Conservation (phyloP, 106 monocot genomes). For the Dendrobium officinale region DNA sequence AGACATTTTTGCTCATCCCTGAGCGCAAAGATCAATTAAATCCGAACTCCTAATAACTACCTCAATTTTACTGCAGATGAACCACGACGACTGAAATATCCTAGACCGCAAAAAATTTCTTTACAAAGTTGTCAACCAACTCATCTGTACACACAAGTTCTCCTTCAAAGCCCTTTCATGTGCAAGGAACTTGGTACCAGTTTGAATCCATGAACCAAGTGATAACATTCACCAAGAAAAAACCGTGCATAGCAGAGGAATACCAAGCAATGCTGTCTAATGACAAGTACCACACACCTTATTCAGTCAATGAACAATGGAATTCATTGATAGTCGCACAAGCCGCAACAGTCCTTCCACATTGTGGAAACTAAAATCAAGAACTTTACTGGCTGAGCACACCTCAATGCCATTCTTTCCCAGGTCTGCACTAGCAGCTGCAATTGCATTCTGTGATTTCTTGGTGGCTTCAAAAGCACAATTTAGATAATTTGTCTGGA, state of each 20-base stretch:
- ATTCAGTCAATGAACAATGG: conserved; percentile 21
- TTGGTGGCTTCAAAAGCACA: conserved; percentile 47
- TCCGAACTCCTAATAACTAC: not conserved
- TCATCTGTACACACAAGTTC: not conserved
- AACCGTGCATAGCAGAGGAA: not conserved
- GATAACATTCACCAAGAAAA: not conserved
- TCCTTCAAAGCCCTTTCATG: not conserved
- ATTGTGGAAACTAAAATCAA: conserved; percentile 67
- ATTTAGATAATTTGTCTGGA: conserved; percentile 30
- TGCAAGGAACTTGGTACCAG: not conserved
- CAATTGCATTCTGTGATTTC: conserved; percentile 41
- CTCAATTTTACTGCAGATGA: not conserved
- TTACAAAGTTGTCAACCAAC: conserved; percentile 3
- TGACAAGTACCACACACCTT: not conserved
- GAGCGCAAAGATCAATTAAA: too few species aligned
- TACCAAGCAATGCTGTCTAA: not conserved
- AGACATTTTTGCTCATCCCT: conserved; percentile 1
- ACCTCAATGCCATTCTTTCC: conserved; percentile 27
- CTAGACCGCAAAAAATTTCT: not conserved
- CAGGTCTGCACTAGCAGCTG: conserved; percentile 25
- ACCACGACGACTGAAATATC: not conserved
- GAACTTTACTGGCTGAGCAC: conserved; percentile 38
- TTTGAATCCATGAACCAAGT: not conserved
- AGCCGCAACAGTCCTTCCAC: conserved; percentile 45
- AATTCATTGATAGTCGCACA: conserved; percentile 52